A percentile compares a stretch with the other conserved stretches of the same genome.
Evolutionary conservation across 371 early-diverging fungal species (phyloP).

Genomic region (Zopfochytrium polystomum): DNA sequence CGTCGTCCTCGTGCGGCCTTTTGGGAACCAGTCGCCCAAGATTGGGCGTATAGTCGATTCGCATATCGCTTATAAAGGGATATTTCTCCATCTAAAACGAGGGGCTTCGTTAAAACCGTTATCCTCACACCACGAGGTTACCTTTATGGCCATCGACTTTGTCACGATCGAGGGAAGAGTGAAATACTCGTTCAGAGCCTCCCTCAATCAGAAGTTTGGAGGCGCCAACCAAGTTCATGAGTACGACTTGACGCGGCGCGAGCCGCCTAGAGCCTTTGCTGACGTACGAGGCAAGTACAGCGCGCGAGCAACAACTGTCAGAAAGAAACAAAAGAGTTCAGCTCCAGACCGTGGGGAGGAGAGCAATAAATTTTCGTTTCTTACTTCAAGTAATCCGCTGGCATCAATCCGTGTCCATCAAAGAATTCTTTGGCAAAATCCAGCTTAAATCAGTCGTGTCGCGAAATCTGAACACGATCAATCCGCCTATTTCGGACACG

Average conservation of each 20-base stretch:
- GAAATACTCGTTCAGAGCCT: neutral
- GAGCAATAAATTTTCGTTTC: neutral
- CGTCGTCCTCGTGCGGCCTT: no score
- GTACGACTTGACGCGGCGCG: neutral
- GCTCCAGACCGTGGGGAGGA: no score
- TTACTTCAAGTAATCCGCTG: neutral
- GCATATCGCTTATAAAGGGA: neutral
- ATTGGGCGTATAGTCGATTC: no score
- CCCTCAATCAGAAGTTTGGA: neutral
- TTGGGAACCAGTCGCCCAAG: no score
- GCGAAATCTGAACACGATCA: no score
- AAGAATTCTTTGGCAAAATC: constrained; percentile 3
- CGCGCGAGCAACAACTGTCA: neutral
- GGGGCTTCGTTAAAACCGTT: neutral
- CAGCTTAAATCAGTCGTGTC: no score
- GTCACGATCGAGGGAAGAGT: neutral
- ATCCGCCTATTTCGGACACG: no score
- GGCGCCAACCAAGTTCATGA: neutral
- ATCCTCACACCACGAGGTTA: neutral
- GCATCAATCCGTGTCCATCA: neutral
- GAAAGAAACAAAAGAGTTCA: neutral
- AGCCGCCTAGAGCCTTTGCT: neutral
- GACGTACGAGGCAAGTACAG: neutral
- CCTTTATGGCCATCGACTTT: constrained; percentile 1
- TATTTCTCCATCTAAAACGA: neutral